These are phyloP conservation scores for Rhodotorula sp. DNA, from an alignment of 1,284 basidiomycete species.

Conservation along the genomic window DNA sequence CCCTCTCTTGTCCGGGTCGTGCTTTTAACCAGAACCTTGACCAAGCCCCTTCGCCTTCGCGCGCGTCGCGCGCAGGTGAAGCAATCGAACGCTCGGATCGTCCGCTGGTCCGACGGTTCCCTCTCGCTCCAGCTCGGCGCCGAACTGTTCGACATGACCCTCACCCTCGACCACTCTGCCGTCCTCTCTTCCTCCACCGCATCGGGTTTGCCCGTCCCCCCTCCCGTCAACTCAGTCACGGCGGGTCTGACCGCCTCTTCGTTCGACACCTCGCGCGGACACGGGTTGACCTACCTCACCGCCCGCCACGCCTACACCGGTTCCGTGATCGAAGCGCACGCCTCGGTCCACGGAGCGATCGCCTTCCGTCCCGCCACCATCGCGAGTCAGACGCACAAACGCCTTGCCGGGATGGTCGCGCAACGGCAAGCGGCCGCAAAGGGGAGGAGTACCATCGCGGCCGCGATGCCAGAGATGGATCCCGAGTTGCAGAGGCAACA, in stretches of 20 bases:
- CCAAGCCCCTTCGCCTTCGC: no score
- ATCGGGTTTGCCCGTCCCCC: conserved; percentile 5
- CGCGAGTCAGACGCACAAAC: conserved; percentile 82
- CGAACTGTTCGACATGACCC: conserved; percentile 83
- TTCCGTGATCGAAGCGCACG: conserved; percentile 78
- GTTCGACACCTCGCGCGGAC: conserved; percentile 50
- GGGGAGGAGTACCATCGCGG: conserved; percentile 68
- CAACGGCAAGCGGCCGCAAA: conserved; percentile 68
- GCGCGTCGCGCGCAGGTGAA: conserved; percentile 56
- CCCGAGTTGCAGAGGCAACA: conserved; percentile 39
- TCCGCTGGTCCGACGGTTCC: conserved; percentile 88
- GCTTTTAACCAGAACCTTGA: background rate
- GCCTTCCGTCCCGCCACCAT: conserved; percentile 80
- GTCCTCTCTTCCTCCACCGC: conserved; percentile 42
- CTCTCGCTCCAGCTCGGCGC: conserved; percentile 78
- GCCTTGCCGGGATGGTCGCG: conserved; percentile 80
- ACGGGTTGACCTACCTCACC: conserved; percentile 74
- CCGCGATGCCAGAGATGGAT: conserved; percentile 55
- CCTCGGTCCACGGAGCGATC: conserved; percentile 76
- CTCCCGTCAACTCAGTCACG: conserved; percentile 9
- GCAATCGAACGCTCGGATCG: conserved; percentile 80
- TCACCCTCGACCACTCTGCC: conserved; percentile 69
- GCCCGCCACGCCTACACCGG: conserved; percentile 78
- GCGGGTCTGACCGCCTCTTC: conserved; percentile 51
- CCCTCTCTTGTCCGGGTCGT: conserved; percentile 6